Conservation (phyloP, 768 basidiomycete genomes). For the Suillus sp. region DNA sequence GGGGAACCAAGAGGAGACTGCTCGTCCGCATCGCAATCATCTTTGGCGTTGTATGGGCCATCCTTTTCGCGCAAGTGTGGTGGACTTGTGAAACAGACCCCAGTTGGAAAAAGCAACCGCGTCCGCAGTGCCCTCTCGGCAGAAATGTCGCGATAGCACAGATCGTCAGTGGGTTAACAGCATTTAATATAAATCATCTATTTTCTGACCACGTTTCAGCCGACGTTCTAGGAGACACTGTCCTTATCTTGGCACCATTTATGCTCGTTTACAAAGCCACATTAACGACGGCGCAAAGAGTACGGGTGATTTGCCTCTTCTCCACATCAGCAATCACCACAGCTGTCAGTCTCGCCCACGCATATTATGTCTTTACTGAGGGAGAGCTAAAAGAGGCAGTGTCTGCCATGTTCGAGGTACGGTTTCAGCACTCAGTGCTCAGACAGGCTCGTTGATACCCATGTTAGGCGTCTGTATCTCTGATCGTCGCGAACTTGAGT, state of each 20-base stretch:
- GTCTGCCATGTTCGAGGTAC: conserved; percentile 1
- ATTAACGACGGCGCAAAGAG: background rate
- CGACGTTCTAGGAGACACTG: background rate
- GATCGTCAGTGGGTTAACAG: background rate
- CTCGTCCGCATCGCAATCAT: background rate
- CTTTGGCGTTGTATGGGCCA: background rate
- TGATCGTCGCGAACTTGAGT: background rate
- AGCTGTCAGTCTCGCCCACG: background rate
- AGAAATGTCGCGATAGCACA: background rate
- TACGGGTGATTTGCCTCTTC: background rate
- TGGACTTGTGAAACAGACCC: background rate
- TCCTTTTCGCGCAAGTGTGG: conserved; percentile 3
- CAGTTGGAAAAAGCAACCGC: background rate
- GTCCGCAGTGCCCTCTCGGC: conserved; percentile 1
- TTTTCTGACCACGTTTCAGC: conserved; percentile 11
- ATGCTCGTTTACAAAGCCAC: background rate
- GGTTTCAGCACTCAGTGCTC: background rate
- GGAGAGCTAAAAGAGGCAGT: background rate
- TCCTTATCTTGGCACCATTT: background rate
- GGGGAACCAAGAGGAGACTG: background rate
- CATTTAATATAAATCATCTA: background rate
- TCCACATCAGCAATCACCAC: conserved; percentile 3
- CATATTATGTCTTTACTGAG: background rate
- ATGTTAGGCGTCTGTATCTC: background rate
- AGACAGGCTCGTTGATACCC: background rate